Conservation (phyloP, 768 basidiomycete species). For the Trametes cubensis region DNA sequence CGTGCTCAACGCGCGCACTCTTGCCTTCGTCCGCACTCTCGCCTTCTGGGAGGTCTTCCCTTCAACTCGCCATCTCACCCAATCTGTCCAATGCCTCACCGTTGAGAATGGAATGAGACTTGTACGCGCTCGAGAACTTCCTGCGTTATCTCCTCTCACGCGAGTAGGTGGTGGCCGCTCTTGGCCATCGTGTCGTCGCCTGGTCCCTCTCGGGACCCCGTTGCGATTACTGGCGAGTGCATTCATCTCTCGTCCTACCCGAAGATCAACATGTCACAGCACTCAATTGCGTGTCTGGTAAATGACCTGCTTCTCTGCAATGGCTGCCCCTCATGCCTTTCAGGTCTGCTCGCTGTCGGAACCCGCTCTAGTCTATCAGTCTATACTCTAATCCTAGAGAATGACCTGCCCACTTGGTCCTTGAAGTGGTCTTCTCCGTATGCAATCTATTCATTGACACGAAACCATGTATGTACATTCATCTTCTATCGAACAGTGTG, state of each 20-base stretch:
- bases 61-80: constrained; percentile 45
- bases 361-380: constrained; percentile 62
- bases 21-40: constrained; percentile 68
- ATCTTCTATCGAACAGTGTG: constrained; percentile 41
- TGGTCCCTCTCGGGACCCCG: constrained; percentile 77
- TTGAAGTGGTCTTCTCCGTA: constrained; percentile 75
- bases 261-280: constrained; percentile 57
- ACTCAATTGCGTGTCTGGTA: constrained; percentile 77
- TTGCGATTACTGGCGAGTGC: constrained; percentile 72
- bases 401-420: constrained; percentile 83
- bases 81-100: constrained; percentile 59
- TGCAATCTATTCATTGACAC: constrained; percentile 23
- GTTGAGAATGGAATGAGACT: constrained; percentile 82
- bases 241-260: constrained; percentile 76
- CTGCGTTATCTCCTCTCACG: neutral
- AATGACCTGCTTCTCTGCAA: neutral
- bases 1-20: constrained; percentile 68
- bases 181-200: constrained; percentile 66
- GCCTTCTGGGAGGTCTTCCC: constrained; percentile 85
- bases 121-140: constrained; percentile 48
- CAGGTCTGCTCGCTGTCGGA: constrained; percentile 78
- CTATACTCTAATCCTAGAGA: constrained; percentile 76
- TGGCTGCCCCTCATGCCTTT: constrained; percentile 33
- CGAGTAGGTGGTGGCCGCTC: constrained; percentile 71
- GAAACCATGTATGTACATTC: constrained; percentile 20